A percentile compares a stretch with the other conserved stretches of the same genome.
Evolutionary conservation across 2,329 filamentous ascomycete genomes (phyloP).

Genomic region (Claviceps africana): DNA sequence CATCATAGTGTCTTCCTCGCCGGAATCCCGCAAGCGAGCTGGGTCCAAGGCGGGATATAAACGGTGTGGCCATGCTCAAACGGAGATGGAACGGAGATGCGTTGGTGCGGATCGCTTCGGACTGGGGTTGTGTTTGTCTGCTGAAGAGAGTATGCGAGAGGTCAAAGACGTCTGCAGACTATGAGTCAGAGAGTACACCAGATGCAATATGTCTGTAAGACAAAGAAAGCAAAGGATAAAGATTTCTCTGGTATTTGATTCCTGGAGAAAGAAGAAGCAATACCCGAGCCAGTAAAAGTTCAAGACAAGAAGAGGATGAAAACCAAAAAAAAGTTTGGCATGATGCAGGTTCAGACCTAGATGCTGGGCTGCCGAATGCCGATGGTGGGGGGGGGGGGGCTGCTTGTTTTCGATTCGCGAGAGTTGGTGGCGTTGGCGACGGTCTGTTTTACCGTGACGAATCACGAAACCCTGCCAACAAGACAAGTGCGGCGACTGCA

Average conservation of each 20-base stretch:
- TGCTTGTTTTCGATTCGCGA: not conserved
- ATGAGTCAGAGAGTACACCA: no score
- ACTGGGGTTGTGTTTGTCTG: not conserved
- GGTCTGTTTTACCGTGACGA: not conserved
- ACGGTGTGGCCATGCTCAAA: conserved; percentile 32
- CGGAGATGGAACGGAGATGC: not conserved
- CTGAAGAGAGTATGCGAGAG: not conserved
- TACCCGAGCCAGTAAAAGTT: no score
- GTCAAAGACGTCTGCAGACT: no score
- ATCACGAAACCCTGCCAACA: not conserved
- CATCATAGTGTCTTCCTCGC: conserved; percentile 21
- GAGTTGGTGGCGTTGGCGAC: not conserved
- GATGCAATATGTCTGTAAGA: not conserved
- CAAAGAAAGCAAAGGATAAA: not conserved
- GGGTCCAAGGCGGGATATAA: conserved; percentile 34
- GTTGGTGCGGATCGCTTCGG: not conserved
- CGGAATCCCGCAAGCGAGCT: conserved; percentile 35
- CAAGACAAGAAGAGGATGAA: no score
- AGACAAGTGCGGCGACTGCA: no score
- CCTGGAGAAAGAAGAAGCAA: not conserved
- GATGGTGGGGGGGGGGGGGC: not conserved
- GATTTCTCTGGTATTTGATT: not conserved
- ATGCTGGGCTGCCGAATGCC: not conserved
- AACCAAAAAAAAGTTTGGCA: not conserved
- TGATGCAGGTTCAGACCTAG: not conserved